Evolutionary conservation across 2,329 filamentous ascomycete species (phyloP).

Genomic region (Colletotrichum lini): DNA sequence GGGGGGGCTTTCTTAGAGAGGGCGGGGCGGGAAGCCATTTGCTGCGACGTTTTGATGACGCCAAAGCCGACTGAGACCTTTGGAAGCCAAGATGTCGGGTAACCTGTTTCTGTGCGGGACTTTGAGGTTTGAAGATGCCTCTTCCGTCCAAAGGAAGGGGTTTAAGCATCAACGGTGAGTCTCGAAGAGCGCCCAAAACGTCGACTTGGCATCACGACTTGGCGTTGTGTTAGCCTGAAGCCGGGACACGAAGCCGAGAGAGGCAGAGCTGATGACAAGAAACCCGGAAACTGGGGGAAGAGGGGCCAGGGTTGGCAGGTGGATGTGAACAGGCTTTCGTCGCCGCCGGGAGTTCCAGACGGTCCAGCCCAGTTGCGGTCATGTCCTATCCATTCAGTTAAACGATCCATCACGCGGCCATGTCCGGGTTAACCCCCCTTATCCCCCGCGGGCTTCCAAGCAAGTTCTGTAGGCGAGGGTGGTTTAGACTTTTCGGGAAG

Average conservation of each 20-base stretch:
- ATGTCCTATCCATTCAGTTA: too few species aligned
- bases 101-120: background rate
- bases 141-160: background rate
- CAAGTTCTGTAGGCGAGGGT: too few species aligned
- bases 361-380: too few species aligned
- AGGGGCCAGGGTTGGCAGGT: too few species aligned
- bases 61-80: background rate
- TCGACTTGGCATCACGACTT: background rate
- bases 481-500: slow-evolving; percentile 2
- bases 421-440: background rate
- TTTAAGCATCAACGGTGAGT: background rate
- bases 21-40: background rate
- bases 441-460: background rate
- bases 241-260: background rate
- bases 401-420: too few species aligned
- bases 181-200: background rate
- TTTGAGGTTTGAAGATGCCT: background rate
- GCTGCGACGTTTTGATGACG: background rate
- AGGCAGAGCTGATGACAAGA: background rate
- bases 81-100: background rate
- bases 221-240: background rate
- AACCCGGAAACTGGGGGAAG: background rate
- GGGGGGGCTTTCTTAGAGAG: background rate
- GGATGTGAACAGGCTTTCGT: too few species aligned
- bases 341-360: too few species aligned